phyloP scores from a whole-genome alignment of 768 basidiomycete species.

The Lactarius tabidus region DNA sequence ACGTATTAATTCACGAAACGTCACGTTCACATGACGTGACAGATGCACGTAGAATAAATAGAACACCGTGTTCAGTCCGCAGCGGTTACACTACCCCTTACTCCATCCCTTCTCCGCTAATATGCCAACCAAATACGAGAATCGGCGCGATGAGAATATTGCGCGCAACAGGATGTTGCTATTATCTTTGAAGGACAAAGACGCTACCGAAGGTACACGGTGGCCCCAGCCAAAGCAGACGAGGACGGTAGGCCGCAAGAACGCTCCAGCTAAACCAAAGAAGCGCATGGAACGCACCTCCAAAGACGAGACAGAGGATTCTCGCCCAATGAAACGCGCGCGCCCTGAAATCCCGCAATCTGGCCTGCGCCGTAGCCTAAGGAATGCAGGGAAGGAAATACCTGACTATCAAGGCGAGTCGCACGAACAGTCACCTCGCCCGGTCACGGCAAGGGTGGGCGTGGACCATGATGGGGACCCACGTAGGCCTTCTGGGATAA shows the following conservation, averaged over 20 bases:
- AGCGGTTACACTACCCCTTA: background rate
- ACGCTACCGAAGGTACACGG: background rate
- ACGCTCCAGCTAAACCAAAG: background rate
- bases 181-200: slow-evolving; percentile 6
- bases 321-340: slow-evolving; percentile 7
- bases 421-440: slow-evolving; percentile 15
- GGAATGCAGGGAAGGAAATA: slow-evolving; percentile 52
- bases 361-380: slow-evolving; percentile 58
- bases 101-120: background rate
- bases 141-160: slow-evolving; percentile 8
- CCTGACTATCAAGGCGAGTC: slow-evolving; percentile 49
- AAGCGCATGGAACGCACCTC: slow-evolving; percentile 3
- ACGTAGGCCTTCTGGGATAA: slow-evolving; percentile 29
- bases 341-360: slow-evolving; percentile 14
- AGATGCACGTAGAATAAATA: background rate
- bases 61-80: background rate
- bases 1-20: slow-evolving; percentile 4
- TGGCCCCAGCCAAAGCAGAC: slow-evolving; percentile 3
- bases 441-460: slow-evolving; percentile 25
- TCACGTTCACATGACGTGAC: slow-evolving; percentile 17
- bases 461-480: slow-evolving; percentile 29
- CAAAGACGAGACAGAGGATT: background rate
- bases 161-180: slow-evolving; percentile 12
- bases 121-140: slow-evolving; percentile 24
- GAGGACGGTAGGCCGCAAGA: slow-evolving; percentile 7